Conservation (phyloP, 352 stramenopile species). For the Globisporangium irregulare region DNA sequence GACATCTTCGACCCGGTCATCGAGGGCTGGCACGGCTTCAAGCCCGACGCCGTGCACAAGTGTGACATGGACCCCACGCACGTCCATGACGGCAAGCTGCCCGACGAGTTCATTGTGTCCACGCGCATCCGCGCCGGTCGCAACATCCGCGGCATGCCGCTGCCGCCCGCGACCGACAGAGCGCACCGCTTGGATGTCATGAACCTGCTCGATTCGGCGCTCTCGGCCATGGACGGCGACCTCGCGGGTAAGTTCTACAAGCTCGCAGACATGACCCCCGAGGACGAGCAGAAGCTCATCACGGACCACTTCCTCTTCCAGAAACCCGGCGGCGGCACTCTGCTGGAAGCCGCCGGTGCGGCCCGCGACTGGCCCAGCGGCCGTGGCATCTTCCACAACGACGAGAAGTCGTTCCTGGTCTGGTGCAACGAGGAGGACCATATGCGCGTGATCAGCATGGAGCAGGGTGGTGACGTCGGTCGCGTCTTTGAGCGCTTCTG, state of each 20-base stretch:
- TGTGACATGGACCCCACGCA: conserved; percentile 68
- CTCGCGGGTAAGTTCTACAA: conserved; percentile 80
- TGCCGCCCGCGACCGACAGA: conserved; percentile 77
- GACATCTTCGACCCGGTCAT: conserved; percentile 70
- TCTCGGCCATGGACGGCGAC: conserved; percentile 71
- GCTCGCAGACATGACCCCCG: conserved; percentile 67
- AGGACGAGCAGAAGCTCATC: conserved; percentile 76
- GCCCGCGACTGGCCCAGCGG: conserved; percentile 70
- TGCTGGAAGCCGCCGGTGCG: conserved; percentile 65
- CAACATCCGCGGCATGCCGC: conserved; percentile 78
- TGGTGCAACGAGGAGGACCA: conserved; percentile 88
- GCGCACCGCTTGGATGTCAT: conserved; percentile 86
- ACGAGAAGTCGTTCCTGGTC: conserved; percentile 77
- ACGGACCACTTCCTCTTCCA: conserved; percentile 85
- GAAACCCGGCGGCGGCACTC: conserved; percentile 69
- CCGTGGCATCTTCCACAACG: conserved; percentile 77
- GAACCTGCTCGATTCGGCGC: conserved; percentile 72
- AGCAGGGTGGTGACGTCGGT: conserved; percentile 71
- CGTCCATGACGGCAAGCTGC: conserved; percentile 58
- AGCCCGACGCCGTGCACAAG: conserved; percentile 60
- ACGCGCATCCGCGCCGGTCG: conserved; percentile 82
- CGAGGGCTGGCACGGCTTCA: conserved; percentile 69
- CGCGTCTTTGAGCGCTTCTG: conserved; percentile 77
- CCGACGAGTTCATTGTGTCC: conserved; percentile 71
- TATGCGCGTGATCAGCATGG: conserved; percentile 84